Base-by-base conservation (phyloP, 495 filamentous ascomycete species). In the Mytilinidion resinicola region DNA sequence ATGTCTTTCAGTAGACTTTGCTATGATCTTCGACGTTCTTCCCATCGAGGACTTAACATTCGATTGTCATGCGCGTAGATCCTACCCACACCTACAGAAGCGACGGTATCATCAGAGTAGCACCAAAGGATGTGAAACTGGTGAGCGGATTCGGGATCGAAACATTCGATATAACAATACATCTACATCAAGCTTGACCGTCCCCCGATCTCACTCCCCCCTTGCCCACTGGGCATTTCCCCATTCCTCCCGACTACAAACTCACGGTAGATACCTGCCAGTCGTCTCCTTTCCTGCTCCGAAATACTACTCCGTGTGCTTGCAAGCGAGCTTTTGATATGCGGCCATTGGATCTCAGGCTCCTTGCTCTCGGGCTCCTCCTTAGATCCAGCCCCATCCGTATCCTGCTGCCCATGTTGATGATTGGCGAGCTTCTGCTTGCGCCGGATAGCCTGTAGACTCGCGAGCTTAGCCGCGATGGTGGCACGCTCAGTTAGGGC, bases 161-260 rank as follows among this genome's bases (percentile, higher is more conserved):
- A 6, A 30, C 25, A 30, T n/a, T n/a, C 25, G 6, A 30, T 6
- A 30, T 30, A 30, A 30, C 6, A 30, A 30, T 30, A 30, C 25
- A 30, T 30, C 25, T 30, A 96, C 91, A 96, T 96, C 66, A 98
- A 76, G 74, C 90, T 97, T 57, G 85, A 91, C 67, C 93, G 76
- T 19, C 93, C 95, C 3, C 93, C 93, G 69, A 98, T 81, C 73
- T 98, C 93, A 70, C 82, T 93, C 25, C 82, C 83, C 0, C 87
- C 90, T 71, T 98, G 87, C 9, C 93, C 93, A 71, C 84, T 91
- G 41, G 81, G 87, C 90, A 98, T 90, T 70, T 96, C 93, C 25
- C 93, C 93, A 70, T 90, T 95, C 58, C 93, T 79, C 8, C 89
- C 90, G 7, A 85, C 85, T 4, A 96, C 81, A 76, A 98, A 98